Percentiles rank a stretch among this genome's conserved stretches.
Conservation (phyloP, 1,284 basidiomycete species). For the Apiotrichum montevideense region DNA sequence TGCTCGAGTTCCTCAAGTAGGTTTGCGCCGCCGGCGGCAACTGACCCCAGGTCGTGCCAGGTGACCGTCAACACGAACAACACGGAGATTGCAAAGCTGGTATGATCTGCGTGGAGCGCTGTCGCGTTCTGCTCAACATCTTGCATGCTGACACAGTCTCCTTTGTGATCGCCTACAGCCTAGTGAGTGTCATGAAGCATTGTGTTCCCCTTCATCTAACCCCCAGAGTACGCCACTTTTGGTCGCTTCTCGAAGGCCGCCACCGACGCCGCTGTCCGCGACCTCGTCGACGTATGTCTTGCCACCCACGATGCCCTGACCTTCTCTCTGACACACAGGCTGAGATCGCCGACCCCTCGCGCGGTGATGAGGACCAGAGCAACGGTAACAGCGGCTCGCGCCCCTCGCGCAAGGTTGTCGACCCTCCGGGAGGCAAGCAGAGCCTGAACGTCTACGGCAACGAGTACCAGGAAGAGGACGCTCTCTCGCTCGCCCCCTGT, state of each 20-base stretch:
- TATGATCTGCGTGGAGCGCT: not conserved
- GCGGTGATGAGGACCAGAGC: constrained; percentile 21
- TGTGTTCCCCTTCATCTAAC: constrained; percentile 2
- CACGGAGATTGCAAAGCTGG: constrained; percentile 43
- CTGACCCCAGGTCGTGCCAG: constrained; percentile 32
- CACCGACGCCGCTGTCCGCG: constrained; percentile 45
- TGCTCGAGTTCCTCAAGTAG: constrained; percentile 47
- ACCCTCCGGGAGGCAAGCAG: constrained; percentile 43
- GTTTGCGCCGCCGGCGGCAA: not conserved
- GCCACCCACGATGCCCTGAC: constrained; percentile 1
- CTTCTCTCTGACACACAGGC: constrained; percentile 22
- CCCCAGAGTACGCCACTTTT: constrained; percentile 46
- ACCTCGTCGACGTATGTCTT: constrained; percentile 42
- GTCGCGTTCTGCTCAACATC: not conserved
- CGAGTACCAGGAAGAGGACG: constrained; percentile 45
- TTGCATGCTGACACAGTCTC: not conserved
- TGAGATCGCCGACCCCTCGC: constrained; percentile 44
- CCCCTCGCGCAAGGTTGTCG: constrained; percentile 43
- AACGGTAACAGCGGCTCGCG: constrained; percentile 30
- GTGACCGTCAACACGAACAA: constrained; percentile 46
- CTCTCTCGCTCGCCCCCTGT: constrained; percentile 39
- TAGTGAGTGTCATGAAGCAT: constrained; percentile 23
- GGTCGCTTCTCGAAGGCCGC: constrained; percentile 43
- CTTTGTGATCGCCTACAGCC: constrained; percentile 13
- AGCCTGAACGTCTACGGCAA: constrained; percentile 36